phyloP scores from a whole-genome alignment of 2,329 filamentous ascomycete species.

The Beauveria scarabaeidicola region DNA sequence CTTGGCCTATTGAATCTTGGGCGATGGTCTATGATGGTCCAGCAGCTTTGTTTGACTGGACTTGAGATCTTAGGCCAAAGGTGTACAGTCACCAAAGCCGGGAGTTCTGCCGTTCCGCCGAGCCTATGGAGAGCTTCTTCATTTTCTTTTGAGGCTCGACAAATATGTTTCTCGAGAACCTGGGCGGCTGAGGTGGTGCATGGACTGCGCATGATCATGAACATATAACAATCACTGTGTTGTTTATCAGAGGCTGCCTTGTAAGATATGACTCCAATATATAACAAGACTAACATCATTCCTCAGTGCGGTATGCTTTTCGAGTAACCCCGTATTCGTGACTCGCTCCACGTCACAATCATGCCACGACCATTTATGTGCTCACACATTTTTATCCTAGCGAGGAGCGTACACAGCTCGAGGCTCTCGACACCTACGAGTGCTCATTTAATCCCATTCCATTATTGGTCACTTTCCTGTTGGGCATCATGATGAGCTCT shows the following conservation, averaged over 20 bases:
- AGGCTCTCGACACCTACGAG: conserved; percentile 56
- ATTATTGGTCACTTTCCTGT: conserved; percentile 72
- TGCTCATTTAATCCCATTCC: conserved; percentile 85
- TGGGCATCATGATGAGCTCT: conserved; percentile 92
- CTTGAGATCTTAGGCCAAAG: conserved; percentile 78
- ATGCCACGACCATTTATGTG: conserved; percentile 37
- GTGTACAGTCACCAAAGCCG: conserved; percentile 31
- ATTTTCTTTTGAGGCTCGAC: conserved; percentile 85
- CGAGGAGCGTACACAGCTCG: conserved; percentile 40
- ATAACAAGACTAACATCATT: neutral
- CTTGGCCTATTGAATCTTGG: conserved; percentile 80
- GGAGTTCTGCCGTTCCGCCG: conserved; percentile 67
- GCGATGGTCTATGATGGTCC: conserved; percentile 85
- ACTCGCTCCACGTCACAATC: conserved; percentile 52
- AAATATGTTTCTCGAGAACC: conserved; percentile 88
- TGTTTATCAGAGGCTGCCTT: conserved; percentile 89
- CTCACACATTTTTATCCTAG: conserved; percentile 28
- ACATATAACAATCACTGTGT: conserved; percentile 83
- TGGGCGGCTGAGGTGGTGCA: conserved; percentile 59
- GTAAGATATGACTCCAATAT: conserved; percentile 36
- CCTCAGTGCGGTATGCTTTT: conserved; percentile 70
- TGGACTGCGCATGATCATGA: conserved; percentile 81
- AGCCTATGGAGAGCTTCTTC: conserved; percentile 82
- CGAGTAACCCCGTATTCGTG: conserved; percentile 62
- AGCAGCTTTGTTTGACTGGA: conserved; percentile 91